These are phyloP conservation scores for Helminthosporium solani DNA, from an alignment of 2,329 filamentous ascomycete species.

Conservation along the genomic window DNA sequence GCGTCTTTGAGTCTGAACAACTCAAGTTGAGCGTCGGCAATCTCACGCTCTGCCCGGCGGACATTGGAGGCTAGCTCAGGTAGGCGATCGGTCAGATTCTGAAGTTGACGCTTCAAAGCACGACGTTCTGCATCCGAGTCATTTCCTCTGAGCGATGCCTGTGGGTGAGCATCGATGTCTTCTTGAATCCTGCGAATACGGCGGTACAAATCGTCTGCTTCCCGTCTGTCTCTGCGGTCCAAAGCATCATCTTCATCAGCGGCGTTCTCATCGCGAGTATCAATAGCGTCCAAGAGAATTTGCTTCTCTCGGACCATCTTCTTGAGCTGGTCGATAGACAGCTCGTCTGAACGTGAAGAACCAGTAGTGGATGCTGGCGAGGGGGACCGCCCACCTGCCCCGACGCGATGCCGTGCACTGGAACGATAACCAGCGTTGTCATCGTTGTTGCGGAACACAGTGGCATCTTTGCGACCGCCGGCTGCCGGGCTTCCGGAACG, in stretches of 20 bases:
- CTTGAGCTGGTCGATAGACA: constrained; percentile 80
- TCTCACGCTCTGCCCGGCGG: constrained; percentile 83
- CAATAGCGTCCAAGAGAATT: constrained; percentile 90
- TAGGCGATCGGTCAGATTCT: constrained; percentile 82
- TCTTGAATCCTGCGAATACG: constrained; percentile 89
- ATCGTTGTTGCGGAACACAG: constrained; percentile 95
- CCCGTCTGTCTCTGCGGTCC: constrained; percentile 84
- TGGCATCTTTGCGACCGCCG: constrained; percentile 82
- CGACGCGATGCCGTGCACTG: constrained; percentile 83
- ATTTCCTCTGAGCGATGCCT: constrained; percentile 59
- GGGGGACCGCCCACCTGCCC: constrained; percentile 67
- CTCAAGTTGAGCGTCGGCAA: constrained; percentile 87
- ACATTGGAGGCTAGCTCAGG: constrained; percentile 92
- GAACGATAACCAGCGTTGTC: constrained; percentile 88
- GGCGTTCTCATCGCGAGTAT: constrained; percentile 89
- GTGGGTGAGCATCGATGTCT: constrained; percentile 89
- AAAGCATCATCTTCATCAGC: constrained; percentile 89
- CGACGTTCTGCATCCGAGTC: constrained; percentile 89
- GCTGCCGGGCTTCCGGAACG: constrained; percentile 61
- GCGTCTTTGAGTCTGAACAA: constrained; percentile 92
- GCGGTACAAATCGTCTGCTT: constrained; percentile 91
- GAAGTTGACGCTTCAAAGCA: constrained; percentile 82
- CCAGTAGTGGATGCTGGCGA: constrained; percentile 66
- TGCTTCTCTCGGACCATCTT: constrained; percentile 96
- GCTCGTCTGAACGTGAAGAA: constrained; percentile 70